Conservation (phyloP, 2,329 filamentous ascomycete species). For the Xylariaceae sp. region DNA sequence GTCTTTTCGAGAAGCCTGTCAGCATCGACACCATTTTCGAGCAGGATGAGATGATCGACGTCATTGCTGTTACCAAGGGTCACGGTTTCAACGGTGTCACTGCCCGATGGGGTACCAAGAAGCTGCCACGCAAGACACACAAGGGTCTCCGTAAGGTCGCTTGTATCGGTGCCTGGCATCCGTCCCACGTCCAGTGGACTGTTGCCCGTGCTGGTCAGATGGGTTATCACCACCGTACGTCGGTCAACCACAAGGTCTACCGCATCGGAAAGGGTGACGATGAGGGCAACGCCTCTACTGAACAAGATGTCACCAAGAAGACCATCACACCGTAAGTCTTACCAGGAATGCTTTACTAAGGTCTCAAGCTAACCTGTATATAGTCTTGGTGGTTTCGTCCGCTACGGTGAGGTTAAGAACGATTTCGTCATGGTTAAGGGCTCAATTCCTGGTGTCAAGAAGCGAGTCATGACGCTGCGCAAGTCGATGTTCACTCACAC, state of each 20-base stretch:
- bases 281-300: slow-evolving; percentile 91
- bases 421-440: slow-evolving; percentile 99
- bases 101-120: slow-evolving; percentile 99
- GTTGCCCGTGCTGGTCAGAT: slow-evolving; percentile 99
- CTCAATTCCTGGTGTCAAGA: slow-evolving; percentile 97
- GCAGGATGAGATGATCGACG: slow-evolving; percentile 99
- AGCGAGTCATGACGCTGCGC: slow-evolving; percentile 97
- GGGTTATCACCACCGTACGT: slow-evolving; percentile 99
- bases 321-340: slow-evolving; percentile 94
- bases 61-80: slow-evolving; percentile 99
- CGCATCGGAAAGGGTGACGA: slow-evolving; percentile 92
- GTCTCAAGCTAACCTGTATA: slow-evolving; percentile 5
- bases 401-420: slow-evolving; percentile 99
- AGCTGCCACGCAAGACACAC: slow-evolving; percentile 99
- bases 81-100: slow-evolving; percentile 99
- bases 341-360: no score
- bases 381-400: slow-evolving; percentile 98
- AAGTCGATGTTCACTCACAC: slow-evolving; percentile 99
- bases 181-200: slow-evolving; percentile 99
- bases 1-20: slow-evolving; percentile 99
- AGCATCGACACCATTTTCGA: slow-evolving; percentile 94
- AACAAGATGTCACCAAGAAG: slow-evolving; percentile 98
- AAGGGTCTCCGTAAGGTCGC: slow-evolving; percentile 99
- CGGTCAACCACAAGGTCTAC: slow-evolving; percentile 99
- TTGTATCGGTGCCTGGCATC: slow-evolving; percentile 99